These are phyloP conservation scores for Papiliotrema nemorosa DNA, from an alignment of 1,284 basidiomycete species.

Conservation along the genomic window DNA sequence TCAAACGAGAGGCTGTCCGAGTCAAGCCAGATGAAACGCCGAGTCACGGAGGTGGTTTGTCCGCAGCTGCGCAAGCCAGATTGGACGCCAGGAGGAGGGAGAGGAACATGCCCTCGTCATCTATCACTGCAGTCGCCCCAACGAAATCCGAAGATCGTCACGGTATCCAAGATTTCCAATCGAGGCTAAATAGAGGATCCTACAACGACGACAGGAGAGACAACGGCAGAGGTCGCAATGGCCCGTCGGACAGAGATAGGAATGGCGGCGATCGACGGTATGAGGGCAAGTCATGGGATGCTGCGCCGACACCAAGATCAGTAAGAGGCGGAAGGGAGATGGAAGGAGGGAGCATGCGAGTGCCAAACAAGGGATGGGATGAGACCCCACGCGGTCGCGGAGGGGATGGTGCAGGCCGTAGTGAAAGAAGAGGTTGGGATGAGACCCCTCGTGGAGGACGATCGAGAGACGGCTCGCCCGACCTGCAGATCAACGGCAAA, in stretches of 20 bases:
- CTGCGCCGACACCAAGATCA: constrained; percentile 62
- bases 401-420: constrained; percentile 22
- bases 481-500: constrained; percentile 26
- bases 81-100: constrained; percentile 72
- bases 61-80: constrained; percentile 64
- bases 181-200: constrained; percentile 46
- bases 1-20: constrained; percentile 59
- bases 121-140: constrained; percentile 22
- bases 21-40: constrained; percentile 84
- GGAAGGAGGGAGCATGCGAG: constrained; percentile 78
- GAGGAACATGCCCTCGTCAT: constrained; percentile 55
- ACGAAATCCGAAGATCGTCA: constrained; percentile 19
- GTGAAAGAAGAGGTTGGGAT: constrained; percentile 64
- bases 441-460: constrained; percentile 70
- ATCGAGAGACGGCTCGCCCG: constrained; percentile 55
- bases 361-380: constrained; percentile 86
- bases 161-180: constrained; percentile 48
- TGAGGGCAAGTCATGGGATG: constrained; percentile 42
- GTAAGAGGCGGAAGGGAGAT: constrained; percentile 57
- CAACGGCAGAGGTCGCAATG: constrained; percentile 16
- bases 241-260: constrained; percentile 2
- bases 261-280: constrained; percentile 29
- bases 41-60: constrained; percentile 85
- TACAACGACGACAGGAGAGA: constrained; percentile 51
- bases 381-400: constrained; percentile 67